Base-by-base conservation (phyloP, 306 rosid species). In the Rosa rugosa region DNA sequence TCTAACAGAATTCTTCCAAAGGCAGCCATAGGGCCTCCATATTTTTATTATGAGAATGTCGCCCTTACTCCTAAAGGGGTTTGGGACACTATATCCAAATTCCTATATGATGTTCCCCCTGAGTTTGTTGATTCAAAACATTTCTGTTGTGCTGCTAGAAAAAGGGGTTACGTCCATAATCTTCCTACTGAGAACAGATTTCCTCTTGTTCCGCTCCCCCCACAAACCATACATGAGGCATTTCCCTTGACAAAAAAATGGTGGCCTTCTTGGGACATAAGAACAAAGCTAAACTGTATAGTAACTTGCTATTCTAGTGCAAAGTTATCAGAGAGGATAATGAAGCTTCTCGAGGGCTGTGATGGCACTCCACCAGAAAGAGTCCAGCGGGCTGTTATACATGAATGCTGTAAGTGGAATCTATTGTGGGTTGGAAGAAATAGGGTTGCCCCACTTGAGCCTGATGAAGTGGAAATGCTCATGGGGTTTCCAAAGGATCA, bases 401-500 rank as follows among this genome's bases (percentile, higher is more conserved):
- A 91, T 5, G 86, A 95, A 78, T 95, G 99, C 68, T 86, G 98
- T 70, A 95, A 90, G 76, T 95, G 99, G 99, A 95, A 95, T 80
- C 82, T 95, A 68, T 97, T 95, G 42, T 95, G 99, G 99, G 99
- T 95, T 25, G 99, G 98, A 66, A 90, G 85, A 84, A 95, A 93
- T 68, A 93, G 91, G 83, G 90, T 90, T 73, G 99, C 99, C 73
- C 99, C 99, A 4, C 88, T 95, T 13, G 99, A 95, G 83, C 90
- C 94, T 2, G 98, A 90, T 65, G 99, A 95, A 81, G 96, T 93
- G 1, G 99, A 95, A 74, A 89, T 86, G 79, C 88, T 95, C 78
- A 71, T 95, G 77, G 99, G 99, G 38, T 95, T 91, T 81, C 98
- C 98, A 25, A 91, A 80, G 87, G 88, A 95, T 85, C 98, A 95